Conservation (phyloP, 2,329 filamentous ascomycete genomes). For the Fusarium zealandicum region DNA sequence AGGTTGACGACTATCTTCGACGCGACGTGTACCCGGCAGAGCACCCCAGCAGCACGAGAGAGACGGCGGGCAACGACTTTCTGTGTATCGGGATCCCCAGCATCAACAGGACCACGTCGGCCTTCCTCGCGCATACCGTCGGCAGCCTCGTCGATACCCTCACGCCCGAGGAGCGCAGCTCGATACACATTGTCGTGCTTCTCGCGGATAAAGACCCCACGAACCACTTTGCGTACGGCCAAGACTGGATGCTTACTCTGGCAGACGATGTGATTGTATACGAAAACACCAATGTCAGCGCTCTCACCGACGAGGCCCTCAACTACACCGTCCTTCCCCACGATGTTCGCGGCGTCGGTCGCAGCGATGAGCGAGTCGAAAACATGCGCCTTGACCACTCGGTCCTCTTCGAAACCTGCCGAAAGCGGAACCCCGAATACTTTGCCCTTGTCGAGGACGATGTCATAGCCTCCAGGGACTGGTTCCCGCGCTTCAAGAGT, state of each 20-base stretch:
- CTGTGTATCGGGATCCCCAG: conserved; percentile 48
- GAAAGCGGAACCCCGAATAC: conserved; percentile 40
- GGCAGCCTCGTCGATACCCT: conserved; percentile 45
- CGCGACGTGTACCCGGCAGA: conserved; percentile 25
- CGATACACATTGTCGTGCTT: conserved; percentile 45
- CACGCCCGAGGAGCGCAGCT: conserved; percentile 41
- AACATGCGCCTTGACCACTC: conserved; percentile 48
- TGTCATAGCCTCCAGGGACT: conserved; percentile 46
- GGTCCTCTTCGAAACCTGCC: conserved; percentile 45
- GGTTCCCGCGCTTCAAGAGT: conserved; percentile 42
- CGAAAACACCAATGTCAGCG: background rate
- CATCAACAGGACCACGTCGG: conserved; percentile 43
- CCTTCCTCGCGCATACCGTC: conserved; percentile 42
- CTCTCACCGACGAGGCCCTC: background rate
- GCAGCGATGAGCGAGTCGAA: conserved; percentile 43
- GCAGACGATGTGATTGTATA: conserved; percentile 48
- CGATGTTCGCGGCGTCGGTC: conserved; percentile 35
- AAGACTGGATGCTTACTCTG: conserved; percentile 44
- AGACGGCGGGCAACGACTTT: conserved; percentile 15
- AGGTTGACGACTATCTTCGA: conserved; percentile 38
- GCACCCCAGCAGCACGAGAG: conserved; percentile 15
- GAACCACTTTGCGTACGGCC: conserved; percentile 43
- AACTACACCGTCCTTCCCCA: conserved; percentile 26
- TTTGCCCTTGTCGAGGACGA: conserved; percentile 51
- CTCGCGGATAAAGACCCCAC: conserved; percentile 46